phyloP scores from a whole-genome alignment of 768 basidiomycete genomes.

The Rickenella mellea region DNA sequence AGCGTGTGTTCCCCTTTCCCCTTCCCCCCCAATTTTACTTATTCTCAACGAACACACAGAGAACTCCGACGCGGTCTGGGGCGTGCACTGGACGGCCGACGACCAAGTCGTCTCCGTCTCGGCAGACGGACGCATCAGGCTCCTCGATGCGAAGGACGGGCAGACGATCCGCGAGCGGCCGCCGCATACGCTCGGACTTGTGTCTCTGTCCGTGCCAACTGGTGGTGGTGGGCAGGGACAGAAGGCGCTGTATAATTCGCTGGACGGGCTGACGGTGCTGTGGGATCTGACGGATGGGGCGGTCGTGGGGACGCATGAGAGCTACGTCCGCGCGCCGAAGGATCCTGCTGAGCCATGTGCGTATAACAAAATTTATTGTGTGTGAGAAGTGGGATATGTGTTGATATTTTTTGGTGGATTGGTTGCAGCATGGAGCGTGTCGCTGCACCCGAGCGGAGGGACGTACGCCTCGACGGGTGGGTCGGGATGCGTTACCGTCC shows the following conservation, averaged over 20 bases:
- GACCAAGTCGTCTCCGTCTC: slow-evolving; percentile 63
- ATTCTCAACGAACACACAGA: slow-evolving; percentile 48
- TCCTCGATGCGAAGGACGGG: slow-evolving; percentile 60
- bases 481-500: slow-evolving; percentile 62
- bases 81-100: slow-evolving; percentile 55
- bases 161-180: slow-evolving; percentile 49
- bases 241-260: slow-evolving; percentile 64
- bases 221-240: slow-evolving; percentile 51
- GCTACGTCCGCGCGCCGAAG: slow-evolving; percentile 50
- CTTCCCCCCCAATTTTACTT: no score
- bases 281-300: slow-evolving; percentile 62
- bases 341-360: slow-evolving; percentile 59
- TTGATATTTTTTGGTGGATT: slow-evolving; percentile 2
- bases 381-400: no score
- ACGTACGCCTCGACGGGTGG: slow-evolving; percentile 69
- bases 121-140: slow-evolving; percentile 69
- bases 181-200: slow-evolving; percentile 78
- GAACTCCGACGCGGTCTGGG: slow-evolving; percentile 76
- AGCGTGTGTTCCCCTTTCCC: no score
- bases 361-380: slow-evolving; percentile 16
- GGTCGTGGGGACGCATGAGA: slow-evolving; percentile 59
- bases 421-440: slow-evolving; percentile 69
- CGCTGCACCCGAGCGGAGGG: slow-evolving; percentile 63
- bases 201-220: slow-evolving; percentile 66
- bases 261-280: slow-evolving; percentile 75